Percentiles rank a stretch among this genome's conserved stretches.
Conservation (phyloP, 2,329 filamentous ascomycete genomes). For the Penicillium sp. region DNA sequence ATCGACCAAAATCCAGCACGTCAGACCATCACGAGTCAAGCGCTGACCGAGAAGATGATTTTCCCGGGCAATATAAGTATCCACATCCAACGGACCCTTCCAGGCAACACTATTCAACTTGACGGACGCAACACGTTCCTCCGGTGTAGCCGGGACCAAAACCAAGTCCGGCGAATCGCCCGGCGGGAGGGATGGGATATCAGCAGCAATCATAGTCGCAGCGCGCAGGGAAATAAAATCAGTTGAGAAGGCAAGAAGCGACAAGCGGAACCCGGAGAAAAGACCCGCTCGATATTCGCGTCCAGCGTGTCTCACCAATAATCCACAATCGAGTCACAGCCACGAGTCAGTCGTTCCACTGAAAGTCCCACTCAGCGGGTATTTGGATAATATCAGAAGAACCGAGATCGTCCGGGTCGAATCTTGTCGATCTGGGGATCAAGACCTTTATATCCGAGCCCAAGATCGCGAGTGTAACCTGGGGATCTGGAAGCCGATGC, state of each 20-base stretch:
- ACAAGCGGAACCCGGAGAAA: conserved; percentile 8
- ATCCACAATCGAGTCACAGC: no score
- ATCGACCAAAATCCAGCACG: conserved; percentile 56
- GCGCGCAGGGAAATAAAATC: no score
- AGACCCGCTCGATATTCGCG: no score
- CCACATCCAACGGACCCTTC: conserved; percentile 51
- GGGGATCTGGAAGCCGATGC: no score
- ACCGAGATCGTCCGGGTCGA: no score
- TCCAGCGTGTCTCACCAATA: no score
- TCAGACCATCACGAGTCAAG: conserved; percentile 52
- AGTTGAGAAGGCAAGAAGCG: conserved; percentile 2
- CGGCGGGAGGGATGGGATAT: conserved; percentile 39
- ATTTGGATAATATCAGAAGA: no score
- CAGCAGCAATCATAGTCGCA: conserved; percentile 40
- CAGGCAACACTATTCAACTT: conserved; percentile 53
- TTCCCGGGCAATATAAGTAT: conserved; percentile 56
- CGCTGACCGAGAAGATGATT: conserved; percentile 47
- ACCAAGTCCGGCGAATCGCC: conserved; percentile 48
- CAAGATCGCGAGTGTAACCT: no score
- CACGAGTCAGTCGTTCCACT: no score
- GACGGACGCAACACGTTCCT: conserved; percentile 50
- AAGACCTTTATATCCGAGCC: no score
- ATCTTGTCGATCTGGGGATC: no score
- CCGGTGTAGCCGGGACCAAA: conserved; percentile 50
- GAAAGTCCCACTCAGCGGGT: no score